These are phyloP conservation scores for Starmerella bombicola DNA, from an alignment of 805 yeast species.

Conservation along the genomic window DNA sequence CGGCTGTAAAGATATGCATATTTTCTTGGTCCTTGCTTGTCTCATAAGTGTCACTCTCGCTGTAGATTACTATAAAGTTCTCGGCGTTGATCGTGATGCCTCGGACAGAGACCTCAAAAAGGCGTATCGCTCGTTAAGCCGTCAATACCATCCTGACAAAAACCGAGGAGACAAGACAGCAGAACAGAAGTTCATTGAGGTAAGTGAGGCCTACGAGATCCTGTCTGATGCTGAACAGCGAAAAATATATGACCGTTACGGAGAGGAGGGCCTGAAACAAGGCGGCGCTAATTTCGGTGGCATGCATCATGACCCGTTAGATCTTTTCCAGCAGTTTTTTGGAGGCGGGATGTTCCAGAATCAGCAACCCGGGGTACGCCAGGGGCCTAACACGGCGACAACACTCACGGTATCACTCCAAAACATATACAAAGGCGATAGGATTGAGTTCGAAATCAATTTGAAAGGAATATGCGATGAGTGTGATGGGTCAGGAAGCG, in stretches of 20 bases:
- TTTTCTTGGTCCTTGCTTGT: background rate
- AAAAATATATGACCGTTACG: conserved; percentile 57
- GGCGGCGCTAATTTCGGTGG: conserved; percentile 21
- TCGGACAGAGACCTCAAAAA: conserved; percentile 69
- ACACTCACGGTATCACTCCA: conserved; percentile 43
- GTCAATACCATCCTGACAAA: conserved; percentile 90
- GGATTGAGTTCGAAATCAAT: conserved; percentile 45
- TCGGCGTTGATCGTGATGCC: conserved; percentile 61
- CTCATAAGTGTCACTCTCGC: conserved; percentile 24
- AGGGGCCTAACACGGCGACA: conserved; percentile 53
- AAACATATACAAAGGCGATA: conserved; percentile 61
- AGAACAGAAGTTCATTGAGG: conserved; percentile 72
- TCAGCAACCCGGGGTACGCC: conserved; percentile 23
- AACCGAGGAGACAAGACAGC: conserved; percentile 58
- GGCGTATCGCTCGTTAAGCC: conserved; percentile 70
- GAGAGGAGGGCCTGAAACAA: conserved; percentile 56
- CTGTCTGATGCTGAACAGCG: conserved; percentile 60
- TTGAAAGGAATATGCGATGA: conserved; percentile 63
- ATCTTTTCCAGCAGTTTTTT: conserved; percentile 54
- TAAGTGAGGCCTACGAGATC: conserved; percentile 88
- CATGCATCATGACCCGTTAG: conserved; percentile 38
- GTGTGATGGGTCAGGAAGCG: conserved; percentile 78
- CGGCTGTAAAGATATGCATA: background rate
- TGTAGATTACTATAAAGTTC: conserved; percentile 39
- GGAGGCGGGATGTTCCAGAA: conserved; percentile 29